phyloP scores from a whole-genome alignment of 2,329 filamentous ascomycete species.

The Aspergillus texensis region DNA sequence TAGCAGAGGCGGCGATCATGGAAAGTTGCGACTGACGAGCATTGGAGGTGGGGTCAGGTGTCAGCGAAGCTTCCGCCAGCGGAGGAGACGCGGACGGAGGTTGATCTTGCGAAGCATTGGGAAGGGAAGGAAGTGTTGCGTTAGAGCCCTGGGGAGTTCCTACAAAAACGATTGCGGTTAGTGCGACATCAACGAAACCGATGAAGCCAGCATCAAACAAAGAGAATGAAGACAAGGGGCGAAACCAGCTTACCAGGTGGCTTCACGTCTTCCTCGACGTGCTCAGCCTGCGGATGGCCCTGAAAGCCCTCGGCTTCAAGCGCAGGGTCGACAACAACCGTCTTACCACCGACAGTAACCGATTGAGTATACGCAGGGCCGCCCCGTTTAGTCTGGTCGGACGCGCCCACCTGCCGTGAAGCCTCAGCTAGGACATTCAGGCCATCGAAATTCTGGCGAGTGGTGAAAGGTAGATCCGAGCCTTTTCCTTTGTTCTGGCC shows the following conservation, averaged over 20 bases:
- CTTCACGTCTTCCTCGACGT: constrained; percentile 31
- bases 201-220: constrained; percentile 8
- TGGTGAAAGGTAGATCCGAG: constrained; percentile 47
- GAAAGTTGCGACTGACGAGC: constrained; percentile 47
- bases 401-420: constrained; percentile 71
- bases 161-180: constrained; percentile 22
- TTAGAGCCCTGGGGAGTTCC: constrained; percentile 34
- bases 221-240: background rate
- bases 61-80: constrained; percentile 36
- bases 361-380: constrained; percentile 42
- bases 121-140: constrained; percentile 36
- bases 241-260: constrained; percentile 22
- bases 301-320: constrained; percentile 45
- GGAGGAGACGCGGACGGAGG: constrained; percentile 38
- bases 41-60: constrained; percentile 39
- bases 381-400: constrained; percentile 48
- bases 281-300: constrained; percentile 32
- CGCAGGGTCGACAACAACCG: constrained; percentile 46
- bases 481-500: constrained; percentile 39
- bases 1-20: constrained; percentile 50
- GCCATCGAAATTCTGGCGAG: constrained; percentile 71
- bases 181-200: constrained; percentile 8
- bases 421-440: constrained; percentile 87
- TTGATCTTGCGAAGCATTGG: constrained; percentile 35
- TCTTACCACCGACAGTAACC: constrained; percentile 45